Percentiles rank a stretch among this genome's conserved stretches.
These are phyloP conservation scores for Filosporella fistucella DNA, from an alignment of 495 filamentous ascomycete species.

Conservation along the genomic window DNA sequence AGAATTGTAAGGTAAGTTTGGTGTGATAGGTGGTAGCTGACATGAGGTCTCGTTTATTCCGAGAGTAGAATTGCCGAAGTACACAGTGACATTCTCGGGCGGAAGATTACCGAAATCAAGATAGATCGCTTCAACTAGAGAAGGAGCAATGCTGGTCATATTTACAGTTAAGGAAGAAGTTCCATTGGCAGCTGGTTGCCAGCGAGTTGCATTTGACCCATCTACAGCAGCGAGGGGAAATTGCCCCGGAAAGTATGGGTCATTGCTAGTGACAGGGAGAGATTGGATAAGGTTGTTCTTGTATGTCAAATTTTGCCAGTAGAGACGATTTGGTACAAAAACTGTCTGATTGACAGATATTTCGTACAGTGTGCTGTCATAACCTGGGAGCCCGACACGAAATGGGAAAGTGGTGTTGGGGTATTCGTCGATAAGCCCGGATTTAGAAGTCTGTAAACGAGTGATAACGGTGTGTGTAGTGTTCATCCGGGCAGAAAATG, in stretches of 20 bases:
- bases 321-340: conserved; percentile 52
- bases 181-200: conserved; percentile 56
- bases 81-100: conserved; percentile 49
- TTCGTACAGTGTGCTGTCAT: conserved; percentile 32
- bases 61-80: conserved; percentile 43
- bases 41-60: conserved; percentile 20
- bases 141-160: conserved; percentile 26
- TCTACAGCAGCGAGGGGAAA: conserved; percentile 69
- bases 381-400: conserved; percentile 32
- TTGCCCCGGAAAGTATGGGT: conserved; percentile 58
- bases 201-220: conserved; percentile 64
- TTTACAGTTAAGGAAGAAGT: conserved; percentile 45
- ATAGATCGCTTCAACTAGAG: conserved; percentile 45
- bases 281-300: conserved; percentile 66
- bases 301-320: conserved; percentile 40
- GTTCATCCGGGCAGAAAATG: conserved; percentile 58
- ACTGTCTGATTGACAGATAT: conserved; percentile 49
- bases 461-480: conserved; percentile 60
- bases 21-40: conserved; percentile 22
- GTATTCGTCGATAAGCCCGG: conserved; percentile 29
- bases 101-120: conserved; percentile 68
- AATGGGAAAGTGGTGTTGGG: conserved; percentile 47
- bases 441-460: conserved; percentile 40
- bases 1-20: conserved; percentile 29
- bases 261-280: conserved; percentile 42